Conservation (phyloP, 768 basidiomycete species). For the Mycena metata region DNA sequence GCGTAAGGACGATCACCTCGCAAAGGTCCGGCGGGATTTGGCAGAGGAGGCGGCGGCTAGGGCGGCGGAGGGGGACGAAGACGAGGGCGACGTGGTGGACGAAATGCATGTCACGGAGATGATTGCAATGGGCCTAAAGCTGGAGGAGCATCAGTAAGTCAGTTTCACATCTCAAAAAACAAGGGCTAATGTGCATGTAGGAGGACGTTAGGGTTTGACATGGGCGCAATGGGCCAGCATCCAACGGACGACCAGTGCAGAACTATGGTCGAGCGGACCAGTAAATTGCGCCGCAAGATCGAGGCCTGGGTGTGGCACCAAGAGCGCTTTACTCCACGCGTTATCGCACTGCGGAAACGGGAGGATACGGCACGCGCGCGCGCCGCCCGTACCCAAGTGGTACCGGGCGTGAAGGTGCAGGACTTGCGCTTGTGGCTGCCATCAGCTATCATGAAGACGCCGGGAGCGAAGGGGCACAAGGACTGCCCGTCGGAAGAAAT, state of each 20-base stretch:
- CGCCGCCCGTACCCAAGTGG: background rate
- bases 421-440: constrained; percentile 17
- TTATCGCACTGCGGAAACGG: background rate
- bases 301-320: constrained; percentile 36
- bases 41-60: constrained; percentile 35
- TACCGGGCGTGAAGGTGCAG: background rate
- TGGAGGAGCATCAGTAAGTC: constrained; percentile 37
- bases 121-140: constrained; percentile 26
- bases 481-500: background rate
- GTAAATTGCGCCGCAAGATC: constrained; percentile 29
- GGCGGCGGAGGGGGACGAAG: background rate
- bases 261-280: constrained; percentile 36
- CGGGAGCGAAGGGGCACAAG: background rate
- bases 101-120: constrained; percentile 29
- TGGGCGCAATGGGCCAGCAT: constrained; percentile 21
- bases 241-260: constrained; percentile 38
- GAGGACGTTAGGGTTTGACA: background rate
- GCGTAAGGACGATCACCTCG: constrained; percentile 14
- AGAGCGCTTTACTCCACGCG: background rate
- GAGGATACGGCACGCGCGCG: constrained; percentile 8
- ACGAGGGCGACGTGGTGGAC: background rate
- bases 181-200: constrained; percentile 2
- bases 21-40: constrained; percentile 34
- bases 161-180: background rate
- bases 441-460: background rate